A percentile compares a stretch with the other conserved stretches of the same genome.
These are phyloP conservation scores for Penicillium hordei DNA, from an alignment of 2,329 filamentous ascomycete genomes.

Conservation along the genomic window DNA sequence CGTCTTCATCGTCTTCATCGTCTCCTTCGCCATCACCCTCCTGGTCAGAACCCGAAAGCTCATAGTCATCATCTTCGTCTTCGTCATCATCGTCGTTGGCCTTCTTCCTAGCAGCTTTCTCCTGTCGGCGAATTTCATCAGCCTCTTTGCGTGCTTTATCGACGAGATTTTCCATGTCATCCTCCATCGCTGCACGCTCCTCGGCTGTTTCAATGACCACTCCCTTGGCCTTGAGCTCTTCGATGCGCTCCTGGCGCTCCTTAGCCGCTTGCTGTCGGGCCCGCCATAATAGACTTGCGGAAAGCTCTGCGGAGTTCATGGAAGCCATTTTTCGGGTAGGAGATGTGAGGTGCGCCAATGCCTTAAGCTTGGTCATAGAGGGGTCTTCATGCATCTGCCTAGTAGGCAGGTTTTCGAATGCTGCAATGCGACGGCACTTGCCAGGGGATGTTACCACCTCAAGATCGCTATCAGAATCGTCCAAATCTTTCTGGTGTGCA, in stretches of 20 bases:
- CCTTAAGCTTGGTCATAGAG: constrained; percentile 67
- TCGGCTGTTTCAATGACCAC: constrained; percentile 80
- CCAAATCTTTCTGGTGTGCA: constrained; percentile 33
- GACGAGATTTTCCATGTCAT: constrained; percentile 83
- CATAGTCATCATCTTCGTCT: constrained; percentile 49
- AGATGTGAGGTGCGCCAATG: constrained; percentile 70
- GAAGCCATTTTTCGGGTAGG: constrained; percentile 52
- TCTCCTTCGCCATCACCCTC: constrained; percentile 42
- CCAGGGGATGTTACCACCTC: constrained; percentile 58
- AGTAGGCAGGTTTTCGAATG: constrained; percentile 68
- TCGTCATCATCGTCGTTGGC: constrained; percentile 58
- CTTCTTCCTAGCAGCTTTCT: constrained; percentile 70
- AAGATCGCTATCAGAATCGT: constrained; percentile 57
- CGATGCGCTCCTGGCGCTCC: constrained; percentile 74
- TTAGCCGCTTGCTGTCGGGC: constrained; percentile 76
- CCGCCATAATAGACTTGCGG: constrained; percentile 65
- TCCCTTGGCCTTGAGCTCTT: constrained; percentile 74
- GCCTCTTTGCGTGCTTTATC: constrained; percentile 80
- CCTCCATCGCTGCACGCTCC: constrained; percentile 78
- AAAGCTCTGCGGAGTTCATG: constrained; percentile 70
- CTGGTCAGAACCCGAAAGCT: constrained; percentile 50
- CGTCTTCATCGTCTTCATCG: constrained; percentile 36
- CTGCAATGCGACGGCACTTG: constrained; percentile 48
- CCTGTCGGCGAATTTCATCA: constrained; percentile 72
- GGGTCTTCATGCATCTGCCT: constrained; percentile 60